Evolutionary conservation across 2,329 filamentous ascomycete genomes (phyloP).

Genomic region (Aureobasidium sp.): DNA sequence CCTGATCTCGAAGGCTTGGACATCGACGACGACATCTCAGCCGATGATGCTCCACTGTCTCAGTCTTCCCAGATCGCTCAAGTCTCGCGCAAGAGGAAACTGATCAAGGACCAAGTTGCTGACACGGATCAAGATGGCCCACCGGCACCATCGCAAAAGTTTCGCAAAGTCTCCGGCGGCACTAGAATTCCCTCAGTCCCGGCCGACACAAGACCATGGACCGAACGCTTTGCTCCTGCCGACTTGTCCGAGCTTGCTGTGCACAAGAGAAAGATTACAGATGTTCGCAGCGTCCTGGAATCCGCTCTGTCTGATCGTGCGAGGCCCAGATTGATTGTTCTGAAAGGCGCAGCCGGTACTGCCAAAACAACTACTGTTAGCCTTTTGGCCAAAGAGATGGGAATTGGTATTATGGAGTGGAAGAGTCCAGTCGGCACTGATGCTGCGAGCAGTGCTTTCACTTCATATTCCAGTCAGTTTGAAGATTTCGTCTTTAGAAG

Average conservation of each 20-base stretch:
- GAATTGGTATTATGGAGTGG: constrained; percentile 78
- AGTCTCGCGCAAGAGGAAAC: constrained; percentile 28
- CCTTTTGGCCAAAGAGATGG: constrained; percentile 68
- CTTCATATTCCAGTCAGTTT: constrained; percentile 71
- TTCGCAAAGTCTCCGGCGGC: constrained; percentile 32
- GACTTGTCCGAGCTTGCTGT: constrained; percentile 80
- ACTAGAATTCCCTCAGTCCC: constrained; percentile 25
- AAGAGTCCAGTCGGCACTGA: constrained; percentile 64
- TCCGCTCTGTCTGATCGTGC: constrained; percentile 43
- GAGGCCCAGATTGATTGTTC: constrained; percentile 63
- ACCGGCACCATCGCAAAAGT: constrained; percentile 33
- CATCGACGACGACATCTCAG: constrained; percentile 25
- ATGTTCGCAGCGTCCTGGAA: constrained; percentile 76
- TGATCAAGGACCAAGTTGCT: constrained; percentile 14
- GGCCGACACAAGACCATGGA: constrained; percentile 69
- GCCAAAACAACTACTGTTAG: constrained; percentile 86
- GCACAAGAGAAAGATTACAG: constrained; percentile 85
- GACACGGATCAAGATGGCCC: neutral
- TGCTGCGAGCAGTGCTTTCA: constrained; percentile 51
- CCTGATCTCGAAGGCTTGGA: constrained; percentile 19
- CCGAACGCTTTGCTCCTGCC: constrained; percentile 68
- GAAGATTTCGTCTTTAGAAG: constrained; percentile 83
- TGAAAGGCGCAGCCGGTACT: constrained; percentile 84
- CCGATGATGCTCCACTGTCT: constrained; percentile 22
- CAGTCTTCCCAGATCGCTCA: constrained; percentile 26